Conservation (phyloP, 2,329 filamentous ascomycete species). For the Penicillium sp. region DNA sequence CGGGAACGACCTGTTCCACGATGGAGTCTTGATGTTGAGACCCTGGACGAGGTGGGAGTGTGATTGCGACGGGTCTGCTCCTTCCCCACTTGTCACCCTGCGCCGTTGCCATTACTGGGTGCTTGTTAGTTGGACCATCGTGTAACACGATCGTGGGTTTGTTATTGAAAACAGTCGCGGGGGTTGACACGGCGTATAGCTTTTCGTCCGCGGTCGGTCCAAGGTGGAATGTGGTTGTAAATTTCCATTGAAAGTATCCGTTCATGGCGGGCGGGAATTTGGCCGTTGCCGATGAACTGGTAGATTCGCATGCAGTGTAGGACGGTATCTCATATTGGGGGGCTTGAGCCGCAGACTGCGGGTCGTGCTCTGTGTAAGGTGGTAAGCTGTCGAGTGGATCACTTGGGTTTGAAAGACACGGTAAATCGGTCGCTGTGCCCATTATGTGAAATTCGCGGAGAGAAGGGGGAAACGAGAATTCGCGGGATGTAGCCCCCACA, state of each 20-base stretch:
- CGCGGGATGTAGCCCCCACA: neutral
- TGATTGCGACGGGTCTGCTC: conserved; percentile 1
- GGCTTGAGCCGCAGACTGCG: neutral
- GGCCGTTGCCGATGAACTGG: neutral
- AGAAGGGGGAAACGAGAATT: neutral
- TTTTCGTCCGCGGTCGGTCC: conserved; percentile 13
- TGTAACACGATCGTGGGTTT: conserved; percentile 11
- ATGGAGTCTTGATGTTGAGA: neutral
- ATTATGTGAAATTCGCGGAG: neutral
- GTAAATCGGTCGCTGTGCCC: neutral
- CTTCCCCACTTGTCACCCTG: conserved; percentile 14
- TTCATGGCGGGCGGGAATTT: conserved; percentile 15
- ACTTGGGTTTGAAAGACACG: no score
- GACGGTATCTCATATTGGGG: neutral
- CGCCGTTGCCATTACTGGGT: conserved; percentile 9
- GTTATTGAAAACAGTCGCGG: conserved; percentile 2
- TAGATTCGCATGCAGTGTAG: neutral
- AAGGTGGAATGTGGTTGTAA: conserved; percentile 14
- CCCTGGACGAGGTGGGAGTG: neutral
- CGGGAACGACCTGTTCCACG: neutral
- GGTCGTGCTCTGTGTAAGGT: conserved; percentile 1
- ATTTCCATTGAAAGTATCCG: conserved; percentile 15
- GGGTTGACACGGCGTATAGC: conserved; percentile 8
- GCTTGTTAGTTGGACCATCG: conserved; percentile 12
- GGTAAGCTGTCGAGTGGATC: neutral